Evolutionary conservation across 352 stramenopile species (phyloP).

Genomic region (Thraustotheca clavata): DNA sequence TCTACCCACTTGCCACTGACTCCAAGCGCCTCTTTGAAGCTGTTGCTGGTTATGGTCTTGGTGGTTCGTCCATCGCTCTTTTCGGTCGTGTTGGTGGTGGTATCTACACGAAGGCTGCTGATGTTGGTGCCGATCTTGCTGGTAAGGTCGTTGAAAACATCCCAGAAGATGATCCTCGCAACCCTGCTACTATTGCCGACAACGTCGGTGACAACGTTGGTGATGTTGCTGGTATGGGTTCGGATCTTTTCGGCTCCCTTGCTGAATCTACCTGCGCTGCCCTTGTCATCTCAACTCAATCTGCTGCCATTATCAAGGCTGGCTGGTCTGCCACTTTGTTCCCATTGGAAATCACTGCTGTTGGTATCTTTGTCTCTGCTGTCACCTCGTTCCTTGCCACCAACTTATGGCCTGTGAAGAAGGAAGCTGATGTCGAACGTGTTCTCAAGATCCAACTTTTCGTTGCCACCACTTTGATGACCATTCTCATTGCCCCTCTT

Average conservation of each 20-base stretch:
- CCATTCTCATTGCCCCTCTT: constrained; percentile 86
- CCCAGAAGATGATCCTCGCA: constrained; percentile 98
- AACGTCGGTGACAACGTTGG: constrained; percentile 99
- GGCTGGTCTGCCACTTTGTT: constrained; percentile 96
- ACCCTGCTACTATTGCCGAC: constrained; percentile 99
- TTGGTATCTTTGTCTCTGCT: constrained; percentile 96
- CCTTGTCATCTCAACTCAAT: constrained; percentile 94
- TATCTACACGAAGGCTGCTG: constrained; percentile 99
- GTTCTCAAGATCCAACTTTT: constrained; percentile 98
- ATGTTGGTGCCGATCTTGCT: constrained; percentile 99
- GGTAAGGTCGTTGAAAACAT: constrained; percentile 99
- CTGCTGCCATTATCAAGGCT: constrained; percentile 78
- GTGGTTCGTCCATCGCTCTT: constrained; percentile 97
- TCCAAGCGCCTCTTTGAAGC: constrained; percentile 92
- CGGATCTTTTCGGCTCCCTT: constrained; percentile 99
- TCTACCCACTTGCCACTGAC: constrained; percentile 82
- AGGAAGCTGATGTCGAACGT: constrained; percentile 93
- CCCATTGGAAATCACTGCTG: constrained; percentile 93
- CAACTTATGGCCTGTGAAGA: constrained; percentile 91
- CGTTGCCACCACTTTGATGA: constrained; percentile 94
- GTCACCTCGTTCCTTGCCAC: constrained; percentile 97
- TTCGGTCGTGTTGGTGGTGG: constrained; percentile 98
- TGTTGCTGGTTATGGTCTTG: constrained; percentile 97
- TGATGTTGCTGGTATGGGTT: constrained; percentile 99
- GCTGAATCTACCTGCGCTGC: constrained; percentile 98